Base-by-base conservation (phyloP, 176 grass and related monocot genomes). In the Puccinellia tenuiflora region DNA sequence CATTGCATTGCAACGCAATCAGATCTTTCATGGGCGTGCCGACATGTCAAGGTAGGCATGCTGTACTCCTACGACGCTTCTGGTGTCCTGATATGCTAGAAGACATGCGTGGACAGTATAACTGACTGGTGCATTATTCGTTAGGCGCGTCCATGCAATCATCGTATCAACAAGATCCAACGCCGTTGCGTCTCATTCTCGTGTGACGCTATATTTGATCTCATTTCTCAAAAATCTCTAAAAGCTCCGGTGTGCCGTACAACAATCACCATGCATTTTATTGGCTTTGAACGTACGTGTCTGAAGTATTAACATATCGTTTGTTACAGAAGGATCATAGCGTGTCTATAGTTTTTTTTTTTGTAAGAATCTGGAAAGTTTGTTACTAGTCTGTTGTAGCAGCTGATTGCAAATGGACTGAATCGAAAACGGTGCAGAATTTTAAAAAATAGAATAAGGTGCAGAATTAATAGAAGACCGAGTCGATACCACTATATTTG, bases 11-110 rank as follows among this genome's bases (percentile, higher is more conserved):
- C 31, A 25, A 50, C 33, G 30, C 35, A 12, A 79, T 12, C 26
- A 79, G 52, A 85, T 85, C 78, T 62, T 82, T 74, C 34, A 55
- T 78, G 79, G 34, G 54, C 46, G 56, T 17, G 64, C 78, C 45
- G 83, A 85, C 78, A 85, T 26, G 25, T 82, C 42, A 78, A 17
- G 34, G 68, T 67, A 68, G 72, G 37, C 16, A 62, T 77, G 71
- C 34, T 76, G 60, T 43, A 68, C 40, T 33, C 60, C 64, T 42
- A 53, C 5, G 30, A 61, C 57, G 28, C 57, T 42, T 77, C 9
- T 78, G 2, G 45, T 14, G 11, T 40, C 48, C 30, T 25, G 68
- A 72, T 33, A 81, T 38, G 60, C 60, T 51, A 34, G 39, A 75
- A 81, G 12, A 18, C 71, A 83, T 18, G 10, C 16, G 66, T 24